Conservation (phyloP, 257 asterid genomes). For the Rubia yunnanensis region DNA sequence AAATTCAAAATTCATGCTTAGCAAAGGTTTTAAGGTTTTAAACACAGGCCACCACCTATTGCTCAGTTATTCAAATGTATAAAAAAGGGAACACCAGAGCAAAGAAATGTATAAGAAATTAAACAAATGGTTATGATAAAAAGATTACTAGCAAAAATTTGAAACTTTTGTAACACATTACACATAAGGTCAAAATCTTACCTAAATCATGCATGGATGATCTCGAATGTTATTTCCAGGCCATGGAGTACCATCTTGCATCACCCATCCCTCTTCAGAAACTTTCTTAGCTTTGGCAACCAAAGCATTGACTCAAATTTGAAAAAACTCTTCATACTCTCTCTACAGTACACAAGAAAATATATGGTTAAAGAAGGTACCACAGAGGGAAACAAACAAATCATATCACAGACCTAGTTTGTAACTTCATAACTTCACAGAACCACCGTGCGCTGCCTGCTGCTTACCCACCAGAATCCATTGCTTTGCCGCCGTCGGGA, state of each 20-base stretch:
- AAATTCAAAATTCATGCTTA: too few relatives aligned
- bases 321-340: slow-evolving; percentile 94
- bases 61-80: too few relatives aligned
- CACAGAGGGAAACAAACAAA: slow-evolving; percentile 9
- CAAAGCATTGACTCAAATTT: slow-evolving; percentile 69
- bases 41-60: too few relatives aligned
- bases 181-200: slow-evolving; percentile 17
- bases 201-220: slow-evolving; percentile 99
- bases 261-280: slow-evolving; percentile 96
- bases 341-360: slow-evolving; percentile 41
- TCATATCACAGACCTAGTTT: slow-evolving; percentile 4
- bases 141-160: neutral
- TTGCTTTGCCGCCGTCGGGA: too few relatives aligned
- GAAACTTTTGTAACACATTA: neutral
- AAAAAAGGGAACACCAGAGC: too few relatives aligned
- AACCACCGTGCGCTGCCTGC: too few relatives aligned
- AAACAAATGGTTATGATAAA: neutral
- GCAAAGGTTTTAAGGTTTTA: too few relatives aligned
- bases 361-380: slow-evolving; percentile 17
- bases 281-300: slow-evolving; percentile 87
- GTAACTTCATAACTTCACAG: slow-evolving; percentile 97
- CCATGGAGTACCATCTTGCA: slow-evolving; percentile 99
- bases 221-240: slow-evolving; percentile 96
- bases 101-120: too few relatives aligned
- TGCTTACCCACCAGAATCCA: too few relatives aligned